phyloP scores from a whole-genome alignment of 495 filamentous ascomycete species.

The Venustampulla echinocandica region DNA sequence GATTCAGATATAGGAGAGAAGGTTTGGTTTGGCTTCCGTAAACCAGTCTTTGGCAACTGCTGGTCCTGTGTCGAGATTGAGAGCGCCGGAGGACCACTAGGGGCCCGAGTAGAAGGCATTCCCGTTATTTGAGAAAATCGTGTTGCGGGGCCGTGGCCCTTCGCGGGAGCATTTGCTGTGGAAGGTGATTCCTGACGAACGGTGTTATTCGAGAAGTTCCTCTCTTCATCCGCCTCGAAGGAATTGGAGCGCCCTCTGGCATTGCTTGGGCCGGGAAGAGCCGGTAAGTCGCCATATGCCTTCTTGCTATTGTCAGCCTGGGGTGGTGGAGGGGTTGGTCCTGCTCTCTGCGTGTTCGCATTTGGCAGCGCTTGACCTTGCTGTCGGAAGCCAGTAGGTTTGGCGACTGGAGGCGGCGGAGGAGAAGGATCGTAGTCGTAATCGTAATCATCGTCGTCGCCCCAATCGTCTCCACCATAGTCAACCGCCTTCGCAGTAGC shows the following conservation, averaged over 20 bases:
- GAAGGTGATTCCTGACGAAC: constrained; percentile 15
- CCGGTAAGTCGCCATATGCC: constrained; percentile 22
- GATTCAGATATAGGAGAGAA: constrained; percentile 10
- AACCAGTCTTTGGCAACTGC: constrained; percentile 6
- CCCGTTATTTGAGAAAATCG: constrained; percentile 22
- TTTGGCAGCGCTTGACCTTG: constrained; percentile 19
- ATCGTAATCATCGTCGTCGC: constrained; percentile 63
- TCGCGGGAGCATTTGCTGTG: not conserved
- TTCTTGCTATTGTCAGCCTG: constrained; percentile 11
- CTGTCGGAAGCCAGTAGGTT: constrained; percentile 32
- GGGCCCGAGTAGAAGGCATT: constrained; percentile 9
- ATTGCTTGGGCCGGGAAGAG: constrained; percentile 10
- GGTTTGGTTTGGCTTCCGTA: constrained; percentile 10
- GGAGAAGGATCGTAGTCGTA: constrained; percentile 26
- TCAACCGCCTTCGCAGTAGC: constrained; percentile 77
- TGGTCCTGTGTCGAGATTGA: constrained; percentile 10
- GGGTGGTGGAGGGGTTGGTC: not conserved
- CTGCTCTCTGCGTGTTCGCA: not conserved
- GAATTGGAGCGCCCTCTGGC: constrained; percentile 28
- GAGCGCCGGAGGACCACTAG: constrained; percentile 11
- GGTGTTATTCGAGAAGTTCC: constrained; percentile 28
- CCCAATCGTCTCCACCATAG: constrained; percentile 95
- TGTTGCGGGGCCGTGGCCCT: constrained; percentile 7
- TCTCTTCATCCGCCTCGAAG: constrained; percentile 43
- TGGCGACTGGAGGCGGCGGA: constrained; percentile 33